These are phyloP conservation scores for Backusella circina DNA, from an alignment of 192 early-diverging fungal genomes.

Conservation along the genomic window DNA sequence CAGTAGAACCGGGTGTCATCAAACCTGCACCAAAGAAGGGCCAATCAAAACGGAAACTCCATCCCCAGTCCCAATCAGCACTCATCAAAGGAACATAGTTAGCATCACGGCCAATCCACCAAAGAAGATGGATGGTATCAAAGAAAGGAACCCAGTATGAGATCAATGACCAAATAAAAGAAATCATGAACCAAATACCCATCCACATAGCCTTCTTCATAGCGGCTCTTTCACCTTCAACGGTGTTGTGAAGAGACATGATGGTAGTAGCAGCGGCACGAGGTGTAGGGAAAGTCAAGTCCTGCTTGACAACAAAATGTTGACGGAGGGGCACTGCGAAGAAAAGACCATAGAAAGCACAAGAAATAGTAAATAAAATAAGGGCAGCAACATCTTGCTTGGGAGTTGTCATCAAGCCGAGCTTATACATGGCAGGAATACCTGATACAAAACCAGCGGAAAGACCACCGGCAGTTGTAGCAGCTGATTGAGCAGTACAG, in stretches of 20 bases:
- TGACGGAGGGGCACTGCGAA: slow-evolving; percentile 66
- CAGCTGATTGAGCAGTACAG: slow-evolving; percentile 63
- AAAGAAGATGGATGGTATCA: slow-evolving; percentile 43
- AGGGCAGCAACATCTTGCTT: slow-evolving; percentile 47
- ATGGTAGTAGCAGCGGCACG: slow-evolving; percentile 64
- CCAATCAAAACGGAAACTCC: slow-evolving; percentile 46
- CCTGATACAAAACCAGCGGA: slow-evolving; percentile 57
- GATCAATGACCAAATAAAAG: slow-evolving; percentile 47
- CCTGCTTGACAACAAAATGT: slow-evolving; percentile 64
- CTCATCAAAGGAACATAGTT: slow-evolving; percentile 39
- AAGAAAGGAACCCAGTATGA: slow-evolving; percentile 48
- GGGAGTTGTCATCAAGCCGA: slow-evolving; percentile 52
- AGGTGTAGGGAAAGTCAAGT: slow-evolving; percentile 66
- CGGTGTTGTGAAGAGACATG: slow-evolving; percentile 46
- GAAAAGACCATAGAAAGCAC: slow-evolving; percentile 70
- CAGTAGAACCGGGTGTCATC: slow-evolving; percentile 53
- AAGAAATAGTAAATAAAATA: slow-evolving; percentile 50
- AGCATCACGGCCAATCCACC: slow-evolving; percentile 45
- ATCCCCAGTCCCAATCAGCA: slow-evolving; percentile 47
- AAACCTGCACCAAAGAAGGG: slow-evolving; percentile 64
- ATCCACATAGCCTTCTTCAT: slow-evolving; percentile 51
- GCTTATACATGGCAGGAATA: slow-evolving; percentile 67
- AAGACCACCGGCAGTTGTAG: slow-evolving; percentile 66
- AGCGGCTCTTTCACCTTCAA: slow-evolving; percentile 44
- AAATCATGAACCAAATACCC: slow-evolving; percentile 36